Evolutionary conservation across 2,329 filamentous ascomycete species (phyloP), one percentile per base, ranked within the genome.

Genomic region (Fusarium beomiforme): DNA sequence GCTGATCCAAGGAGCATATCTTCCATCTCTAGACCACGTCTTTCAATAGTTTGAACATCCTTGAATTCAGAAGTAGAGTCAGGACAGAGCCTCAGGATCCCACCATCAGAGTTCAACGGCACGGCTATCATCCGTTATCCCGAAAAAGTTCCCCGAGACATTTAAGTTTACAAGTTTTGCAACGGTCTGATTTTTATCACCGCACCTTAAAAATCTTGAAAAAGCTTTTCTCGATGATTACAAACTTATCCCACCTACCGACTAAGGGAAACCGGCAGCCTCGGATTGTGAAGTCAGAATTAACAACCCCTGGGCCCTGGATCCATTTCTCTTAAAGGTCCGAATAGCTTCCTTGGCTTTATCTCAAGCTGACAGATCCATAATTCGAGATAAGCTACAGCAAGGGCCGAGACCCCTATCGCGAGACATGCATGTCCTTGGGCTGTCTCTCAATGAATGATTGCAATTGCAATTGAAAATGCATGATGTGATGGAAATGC

Each of bases 311-410:
- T 46, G 9, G 11, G 51, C 33, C 31, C 29, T 58, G 19, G 56
- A 42, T 67, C 39, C 33, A 51, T 34, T 61, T 19, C 19, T 36
- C 23, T 4, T n/a, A 67, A 67, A 67, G 63, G 64, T 67, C 64
- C 64, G 56, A 68, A 63, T 63, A 68, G 23, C 21, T 19, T 43
- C 16, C 33, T 50, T 65, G 47, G 41, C 57, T 36, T 31, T 33
- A 37, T 51, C 33, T 19, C 16, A 19, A 39, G 41, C 42, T 64
- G 23, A 34, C 33, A 44, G 43, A 58, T 65, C 26, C 37, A 63
- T 47, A 46, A 50, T 58, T 65, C 24, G 31, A 66, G 61, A 66
- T 66, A 53, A 42, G 33, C 31, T 60, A 36, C 26, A 37, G 31
- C 36, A 58, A 37, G n/a, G 59, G 34, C 44, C 13, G 6, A 31